phyloP scores from a whole-genome alignment of 2,329 filamentous ascomycete species.

The Fusarium sp. region DNA sequence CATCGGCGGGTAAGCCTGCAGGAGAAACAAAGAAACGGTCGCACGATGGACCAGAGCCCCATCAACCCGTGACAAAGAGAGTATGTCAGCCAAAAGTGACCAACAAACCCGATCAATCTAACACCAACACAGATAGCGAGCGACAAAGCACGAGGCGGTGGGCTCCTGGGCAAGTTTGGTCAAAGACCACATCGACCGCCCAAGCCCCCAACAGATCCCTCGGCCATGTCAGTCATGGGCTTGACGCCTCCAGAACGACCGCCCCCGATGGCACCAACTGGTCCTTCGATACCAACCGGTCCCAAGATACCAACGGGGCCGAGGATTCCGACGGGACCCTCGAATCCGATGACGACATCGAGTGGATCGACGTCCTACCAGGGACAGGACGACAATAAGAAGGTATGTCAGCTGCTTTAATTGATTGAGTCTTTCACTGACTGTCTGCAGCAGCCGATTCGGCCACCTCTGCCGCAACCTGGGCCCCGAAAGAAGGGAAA shows the following conservation, averaged over 20 bases:
- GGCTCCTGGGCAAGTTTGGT: slow-evolving; percentile 53
- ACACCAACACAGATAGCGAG: slow-evolving; percentile 47
- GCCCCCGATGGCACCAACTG: slow-evolving; percentile 44
- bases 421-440: slow-evolving; percentile 24
- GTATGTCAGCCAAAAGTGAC: slow-evolving; percentile 49
- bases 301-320: slow-evolving; percentile 17
- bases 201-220: slow-evolving; percentile 59
- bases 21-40: slow-evolving; percentile 57
- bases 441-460: slow-evolving; percentile 23
- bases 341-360: slow-evolving; percentile 27
- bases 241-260: slow-evolving; percentile 60
- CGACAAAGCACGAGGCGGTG: slow-evolving; percentile 47
- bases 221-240: slow-evolving; percentile 65
- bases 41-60: slow-evolving; percentile 52
- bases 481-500: slow-evolving; percentile 54
- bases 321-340: slow-evolving; percentile 21
- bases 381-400: slow-evolving; percentile 29
- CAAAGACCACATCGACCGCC: slow-evolving; percentile 44
- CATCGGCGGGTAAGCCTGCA: slow-evolving; percentile 33
- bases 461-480: slow-evolving; percentile 41
- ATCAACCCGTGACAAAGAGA: slow-evolving; percentile 53
- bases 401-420: slow-evolving; percentile 25
- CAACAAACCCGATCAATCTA: slow-evolving; percentile 33
- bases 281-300: slow-evolving; percentile 19
- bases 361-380: slow-evolving; percentile 40